Conservation (phyloP, 257 asterid genomes). For the Solanum medicagineum region DNA sequence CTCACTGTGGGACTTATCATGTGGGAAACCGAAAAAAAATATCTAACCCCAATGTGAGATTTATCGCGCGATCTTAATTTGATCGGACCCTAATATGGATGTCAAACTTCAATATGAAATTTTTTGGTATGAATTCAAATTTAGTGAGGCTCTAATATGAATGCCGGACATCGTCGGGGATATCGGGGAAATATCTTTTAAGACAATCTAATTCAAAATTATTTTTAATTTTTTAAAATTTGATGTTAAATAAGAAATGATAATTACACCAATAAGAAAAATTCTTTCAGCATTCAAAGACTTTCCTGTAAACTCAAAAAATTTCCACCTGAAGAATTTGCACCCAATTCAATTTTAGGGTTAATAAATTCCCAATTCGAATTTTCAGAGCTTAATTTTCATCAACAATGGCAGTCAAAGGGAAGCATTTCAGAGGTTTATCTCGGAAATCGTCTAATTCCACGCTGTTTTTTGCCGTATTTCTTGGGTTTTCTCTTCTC, state of each 20-base stretch:
- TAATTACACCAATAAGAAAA: neutral
- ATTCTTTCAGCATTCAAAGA: neutral
- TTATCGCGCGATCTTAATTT: too few species aligned
- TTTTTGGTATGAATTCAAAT: too few species aligned
- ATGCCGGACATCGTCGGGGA: too few species aligned
- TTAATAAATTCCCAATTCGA: neutral
- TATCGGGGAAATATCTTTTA: too few species aligned
- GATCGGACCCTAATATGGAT: rapidly evolving
- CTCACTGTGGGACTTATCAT: too few species aligned
- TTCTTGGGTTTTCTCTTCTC: conserved; percentile 41
- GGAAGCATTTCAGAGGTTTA: conserved; percentile 39
- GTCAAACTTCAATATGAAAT: too few species aligned
- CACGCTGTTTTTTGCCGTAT: conserved; percentile 29
- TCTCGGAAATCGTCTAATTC: conserved; percentile 36
- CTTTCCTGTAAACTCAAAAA: neutral
- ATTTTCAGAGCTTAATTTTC: neutral
- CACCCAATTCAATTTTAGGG: neutral
- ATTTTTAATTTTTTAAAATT: too few species aligned
- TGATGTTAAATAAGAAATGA: too few species aligned
- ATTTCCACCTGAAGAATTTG: neutral
- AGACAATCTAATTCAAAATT: too few species aligned
- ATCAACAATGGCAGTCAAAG: conserved; percentile 61
- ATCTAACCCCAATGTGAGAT: too few species aligned
- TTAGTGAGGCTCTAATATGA: too few species aligned
- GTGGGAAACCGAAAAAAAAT: too few species aligned